Conservation (phyloP, 441 rosid genomes). For the Populus trichocarpa region DNA sequence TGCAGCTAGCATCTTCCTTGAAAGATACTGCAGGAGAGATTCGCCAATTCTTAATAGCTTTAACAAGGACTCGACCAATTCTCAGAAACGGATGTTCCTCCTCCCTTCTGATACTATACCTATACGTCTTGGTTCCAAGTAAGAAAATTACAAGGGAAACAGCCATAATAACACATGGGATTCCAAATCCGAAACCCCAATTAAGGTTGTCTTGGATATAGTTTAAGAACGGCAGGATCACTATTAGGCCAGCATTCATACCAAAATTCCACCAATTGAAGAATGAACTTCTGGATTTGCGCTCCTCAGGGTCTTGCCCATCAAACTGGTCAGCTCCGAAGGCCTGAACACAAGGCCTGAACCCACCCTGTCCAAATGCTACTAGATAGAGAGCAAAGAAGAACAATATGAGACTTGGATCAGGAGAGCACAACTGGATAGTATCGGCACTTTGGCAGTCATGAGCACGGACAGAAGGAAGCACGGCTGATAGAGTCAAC, state of each 20-base stretch:
- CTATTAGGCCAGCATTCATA: constrained; percentile 28
- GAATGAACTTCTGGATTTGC: constrained; percentile 53
- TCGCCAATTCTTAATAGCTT: constrained; percentile 42
- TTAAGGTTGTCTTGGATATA: constrained; percentile 69
- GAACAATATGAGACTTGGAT: constrained; percentile 37
- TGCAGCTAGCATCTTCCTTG: constrained; percentile 36
- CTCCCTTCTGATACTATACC: constrained; percentile 33
- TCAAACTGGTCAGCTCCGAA: constrained; percentile 86
- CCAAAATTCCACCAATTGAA: constrained; percentile 75
- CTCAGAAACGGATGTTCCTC: constrained; percentile 48
- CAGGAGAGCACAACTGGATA: constrained; percentile 23
- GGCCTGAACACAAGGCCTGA: constrained; percentile 76
- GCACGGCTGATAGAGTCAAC: constrained; percentile 46
- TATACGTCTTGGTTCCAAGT: constrained; percentile 53
- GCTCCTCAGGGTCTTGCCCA: constrained; percentile 43
- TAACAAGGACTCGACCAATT: constrained; percentile 45
- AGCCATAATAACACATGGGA: constrained; percentile 56
- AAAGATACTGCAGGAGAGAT: constrained; percentile 7
- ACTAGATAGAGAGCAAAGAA: constrained; percentile 58
- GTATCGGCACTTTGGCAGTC: constrained; percentile 22
- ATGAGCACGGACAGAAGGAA: constrained; percentile 31
- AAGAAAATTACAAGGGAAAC: constrained; percentile 47
- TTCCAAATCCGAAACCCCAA: constrained; percentile 73
- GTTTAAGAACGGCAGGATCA: constrained; percentile 30
- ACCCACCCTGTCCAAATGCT: constrained; percentile 72